Conservation (phyloP, 2,329 filamentous ascomycete genomes). For the Aurifilum marmelostoma region DNA sequence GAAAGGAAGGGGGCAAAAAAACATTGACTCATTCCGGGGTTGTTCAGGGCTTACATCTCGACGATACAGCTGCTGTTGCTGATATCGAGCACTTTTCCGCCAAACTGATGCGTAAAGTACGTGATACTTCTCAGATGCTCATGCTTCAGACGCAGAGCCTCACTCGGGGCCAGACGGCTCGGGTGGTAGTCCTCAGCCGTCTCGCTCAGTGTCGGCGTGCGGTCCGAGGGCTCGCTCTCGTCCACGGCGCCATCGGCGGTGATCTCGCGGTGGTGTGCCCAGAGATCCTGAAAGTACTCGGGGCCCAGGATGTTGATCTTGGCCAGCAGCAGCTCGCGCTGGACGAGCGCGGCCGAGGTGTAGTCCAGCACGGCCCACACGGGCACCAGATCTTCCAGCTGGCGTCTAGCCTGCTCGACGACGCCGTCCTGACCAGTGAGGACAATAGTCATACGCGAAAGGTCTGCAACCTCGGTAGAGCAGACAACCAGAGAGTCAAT, state of each 20-base stretch:
- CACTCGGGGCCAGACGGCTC: slow-evolving; percentile 78
- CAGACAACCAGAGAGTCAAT: slow-evolving; percentile 98
- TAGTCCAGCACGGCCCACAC: slow-evolving; percentile 99
- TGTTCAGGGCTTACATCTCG: slow-evolving; percentile 73
- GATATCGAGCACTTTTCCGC: slow-evolving; percentile 96
- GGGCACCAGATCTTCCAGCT: slow-evolving; percentile 94
- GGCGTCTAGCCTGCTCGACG: slow-evolving; percentile 92
- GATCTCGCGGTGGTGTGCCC: slow-evolving; percentile 94
- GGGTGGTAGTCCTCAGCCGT: slow-evolving; percentile 80
- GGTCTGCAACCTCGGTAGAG: slow-evolving; percentile 94
- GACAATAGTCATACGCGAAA: slow-evolving; percentile 98
- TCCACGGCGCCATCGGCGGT: slow-evolving; percentile 55
- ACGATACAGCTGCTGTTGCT: slow-evolving; percentile 99
- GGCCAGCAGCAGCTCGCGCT: slow-evolving; percentile 91
- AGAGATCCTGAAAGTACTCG: slow-evolving; percentile 96
- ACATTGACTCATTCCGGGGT: too few relatives aligned
- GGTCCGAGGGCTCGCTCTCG: slow-evolving; percentile 40
- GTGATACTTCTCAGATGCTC: slow-evolving; percentile 97
- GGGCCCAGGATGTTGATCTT: slow-evolving; percentile 97
- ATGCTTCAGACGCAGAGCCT: slow-evolving; percentile 94
- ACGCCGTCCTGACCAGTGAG: slow-evolving; percentile 95
- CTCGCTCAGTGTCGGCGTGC: slow-evolving; percentile 47
- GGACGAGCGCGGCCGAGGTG: slow-evolving; percentile 87
- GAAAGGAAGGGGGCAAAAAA: too few relatives aligned
- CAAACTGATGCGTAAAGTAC: slow-evolving; percentile 95